These are phyloP conservation scores for Lentinus brumalis DNA, from an alignment of 768 basidiomycete genomes.

Conservation along the genomic window DNA sequence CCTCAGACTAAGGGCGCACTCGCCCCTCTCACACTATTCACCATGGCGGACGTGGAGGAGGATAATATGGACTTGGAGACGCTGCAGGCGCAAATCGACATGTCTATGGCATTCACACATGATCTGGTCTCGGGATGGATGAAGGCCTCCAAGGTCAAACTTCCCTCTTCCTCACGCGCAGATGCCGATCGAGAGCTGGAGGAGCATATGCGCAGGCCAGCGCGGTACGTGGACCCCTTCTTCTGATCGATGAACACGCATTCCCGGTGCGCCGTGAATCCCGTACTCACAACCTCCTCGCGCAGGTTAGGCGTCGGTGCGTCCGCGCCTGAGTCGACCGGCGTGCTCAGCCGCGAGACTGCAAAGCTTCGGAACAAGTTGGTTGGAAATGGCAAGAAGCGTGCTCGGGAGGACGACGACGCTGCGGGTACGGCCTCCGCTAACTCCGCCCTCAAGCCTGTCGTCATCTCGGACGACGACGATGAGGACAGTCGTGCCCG, in stretches of 20 bases:
- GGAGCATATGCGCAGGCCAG: slow-evolving; percentile 67
- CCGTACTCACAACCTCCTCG: slow-evolving; percentile 1
- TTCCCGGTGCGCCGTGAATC: background rate
- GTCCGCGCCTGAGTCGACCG: slow-evolving; percentile 49
- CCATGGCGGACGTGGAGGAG: slow-evolving; percentile 42
- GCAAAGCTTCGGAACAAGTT: slow-evolving; percentile 65
- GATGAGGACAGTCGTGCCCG: slow-evolving; percentile 63
- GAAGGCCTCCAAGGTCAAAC: slow-evolving; percentile 43
- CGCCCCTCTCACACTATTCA: background rate
- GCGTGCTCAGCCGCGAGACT: slow-evolving; percentile 51
- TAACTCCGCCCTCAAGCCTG: background rate
- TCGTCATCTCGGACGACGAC: slow-evolving; percentile 39
- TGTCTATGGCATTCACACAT: slow-evolving; percentile 77
- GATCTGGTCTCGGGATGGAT: slow-evolving; percentile 79
- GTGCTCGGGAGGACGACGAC: slow-evolving; percentile 43
- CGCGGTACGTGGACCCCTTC: slow-evolving; percentile 51
- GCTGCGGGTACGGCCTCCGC: slow-evolving; percentile 12
- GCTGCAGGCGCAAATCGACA: slow-evolving; percentile 81
- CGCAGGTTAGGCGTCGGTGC: slow-evolving; percentile 77
- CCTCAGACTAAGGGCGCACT: background rate
- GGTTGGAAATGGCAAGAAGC: slow-evolving; percentile 51
- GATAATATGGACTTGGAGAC: slow-evolving; percentile 66
- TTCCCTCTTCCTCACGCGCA: slow-evolving; percentile 22
- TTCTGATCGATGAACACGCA: no score
- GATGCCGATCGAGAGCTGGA: slow-evolving; percentile 53